A percentile compares a stretch with the other conserved stretches of the same genome.
Evolutionary conservation across 345 rosid species (phyloP).

Genomic region (Garcia nutans): DNA sequence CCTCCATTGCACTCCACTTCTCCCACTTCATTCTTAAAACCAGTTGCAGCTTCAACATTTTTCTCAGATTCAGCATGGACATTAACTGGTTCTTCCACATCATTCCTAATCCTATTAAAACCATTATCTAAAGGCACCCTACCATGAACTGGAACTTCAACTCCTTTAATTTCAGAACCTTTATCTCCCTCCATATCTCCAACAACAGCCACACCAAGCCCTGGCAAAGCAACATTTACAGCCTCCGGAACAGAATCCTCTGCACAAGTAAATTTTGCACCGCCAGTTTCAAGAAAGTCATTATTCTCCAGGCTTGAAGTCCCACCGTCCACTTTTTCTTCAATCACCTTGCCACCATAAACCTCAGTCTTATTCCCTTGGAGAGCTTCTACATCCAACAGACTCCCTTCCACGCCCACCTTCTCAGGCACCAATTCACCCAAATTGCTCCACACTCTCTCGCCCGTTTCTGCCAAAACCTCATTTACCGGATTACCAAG

Average conservation of each 20-base stretch:
- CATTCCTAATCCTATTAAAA: slow-evolving; percentile 39
- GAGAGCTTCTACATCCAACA: slow-evolving; percentile 27
- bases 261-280: slow-evolving; percentile 28
- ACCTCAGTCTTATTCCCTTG: slow-evolving; percentile 25
- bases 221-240: slow-evolving; percentile 24
- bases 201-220: slow-evolving; percentile 34
- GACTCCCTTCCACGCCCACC: slow-evolving; percentile 21
- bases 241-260: slow-evolving; percentile 41
- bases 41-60: slow-evolving; percentile 24
- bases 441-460: slow-evolving; percentile 10
- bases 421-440: slow-evolving; percentile 19
- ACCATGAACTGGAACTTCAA: slow-evolving; percentile 28
- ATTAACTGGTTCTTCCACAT: slow-evolving; percentile 25
- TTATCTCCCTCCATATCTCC: slow-evolving; percentile 36
- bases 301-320: slow-evolving; percentile 15
- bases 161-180: slow-evolving; percentile 30
- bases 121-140: slow-evolving; percentile 42
- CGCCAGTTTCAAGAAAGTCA: slow-evolving; percentile 35
- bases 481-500: slow-evolving; percentile 39
- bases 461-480: slow-evolving; percentile 20
- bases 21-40: slow-evolving; percentile 13
- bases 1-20: slow-evolving; percentile 25
- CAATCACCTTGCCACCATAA: slow-evolving; percentile 22
- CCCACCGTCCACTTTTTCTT: slow-evolving; percentile 7
- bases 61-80: slow-evolving; percentile 25